A percentile compares a stretch with the other conserved stretches of the same genome.
phyloP scores from a whole-genome alignment of 2,329 filamentous ascomycete genomes.

The Colletotrichum scovillei region DNA sequence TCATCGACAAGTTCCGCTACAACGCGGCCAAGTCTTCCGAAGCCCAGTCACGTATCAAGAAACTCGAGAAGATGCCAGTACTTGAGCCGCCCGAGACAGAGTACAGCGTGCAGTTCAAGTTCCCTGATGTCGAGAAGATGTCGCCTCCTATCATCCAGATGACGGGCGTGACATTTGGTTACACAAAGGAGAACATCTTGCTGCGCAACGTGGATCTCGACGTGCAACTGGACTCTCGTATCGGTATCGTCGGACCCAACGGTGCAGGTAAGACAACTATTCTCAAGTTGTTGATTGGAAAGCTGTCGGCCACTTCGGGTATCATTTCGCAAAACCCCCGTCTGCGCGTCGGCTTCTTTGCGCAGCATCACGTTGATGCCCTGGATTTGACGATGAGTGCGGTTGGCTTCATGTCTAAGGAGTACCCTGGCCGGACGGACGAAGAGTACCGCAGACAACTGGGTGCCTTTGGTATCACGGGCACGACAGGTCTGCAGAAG shows the following conservation, averaged over 20 bases:
- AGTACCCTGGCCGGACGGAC: constrained; percentile 89
- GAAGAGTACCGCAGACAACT: constrained; percentile 97
- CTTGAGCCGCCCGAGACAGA: constrained; percentile 91
- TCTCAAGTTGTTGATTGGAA: constrained; percentile 95
- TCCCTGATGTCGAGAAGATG: constrained; percentile 97
- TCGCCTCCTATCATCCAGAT: constrained; percentile 98
- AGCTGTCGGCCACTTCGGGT: constrained; percentile 80
- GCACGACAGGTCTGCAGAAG: constrained; percentile 95
- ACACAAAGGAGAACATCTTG: constrained; percentile 81
- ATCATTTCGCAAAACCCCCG: constrained; percentile 90
- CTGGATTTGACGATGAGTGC: constrained; percentile 89
- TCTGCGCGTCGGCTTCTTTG: constrained; percentile 94
- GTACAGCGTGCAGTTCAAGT: constrained; percentile 96
- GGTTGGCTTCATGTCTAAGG: constrained; percentile 95
- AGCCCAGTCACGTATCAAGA: constrained; percentile 98
- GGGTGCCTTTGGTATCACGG: constrained; percentile 89
- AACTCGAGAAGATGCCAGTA: constrained; percentile 95
- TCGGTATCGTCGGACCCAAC: constrained; percentile 99
- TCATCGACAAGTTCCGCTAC: constrained; percentile 99
- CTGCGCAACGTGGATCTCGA: constrained; percentile 91
- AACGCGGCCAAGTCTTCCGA: constrained; percentile 99
- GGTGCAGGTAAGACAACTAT: constrained; percentile 98
- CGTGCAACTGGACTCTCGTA: constrained; percentile 96
- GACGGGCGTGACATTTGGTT: constrained; percentile 91
- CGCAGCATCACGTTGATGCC: constrained; percentile 97